Evolutionary conservation across 176 grass and related monocot species (phyloP).

Genomic region (Neostapfia colusana): DNA sequence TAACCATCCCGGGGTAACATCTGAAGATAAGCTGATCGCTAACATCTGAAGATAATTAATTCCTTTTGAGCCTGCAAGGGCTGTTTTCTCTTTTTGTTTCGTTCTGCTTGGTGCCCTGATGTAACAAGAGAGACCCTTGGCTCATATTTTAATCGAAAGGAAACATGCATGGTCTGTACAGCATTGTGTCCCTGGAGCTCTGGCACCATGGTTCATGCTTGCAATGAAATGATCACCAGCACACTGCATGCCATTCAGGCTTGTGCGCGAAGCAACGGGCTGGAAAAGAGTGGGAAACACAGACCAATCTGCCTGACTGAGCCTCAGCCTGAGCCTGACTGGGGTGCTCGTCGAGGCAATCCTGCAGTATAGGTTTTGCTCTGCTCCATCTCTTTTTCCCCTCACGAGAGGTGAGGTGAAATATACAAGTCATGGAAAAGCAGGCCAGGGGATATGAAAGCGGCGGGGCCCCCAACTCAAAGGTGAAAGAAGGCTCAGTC

Average conservation of each 20-base stretch:
- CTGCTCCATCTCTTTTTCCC: too few species aligned
- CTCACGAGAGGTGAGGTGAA: neutral
- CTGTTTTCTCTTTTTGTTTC: neutral
- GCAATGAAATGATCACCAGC: constrained; percentile 43
- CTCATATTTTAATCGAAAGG: constrained; percentile 13
- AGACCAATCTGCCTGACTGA: neutral
- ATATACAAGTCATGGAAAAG: constrained; percentile 35
- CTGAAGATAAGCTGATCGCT: too few species aligned
- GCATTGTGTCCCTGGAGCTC: neutral
- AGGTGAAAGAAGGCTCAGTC: constrained; percentile 4
- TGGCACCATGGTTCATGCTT: constrained; percentile 20
- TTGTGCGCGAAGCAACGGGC: constrained; percentile 51
- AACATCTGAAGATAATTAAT: constrained; percentile 27
- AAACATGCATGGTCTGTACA: constrained; percentile 33
- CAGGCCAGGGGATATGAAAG: constrained; percentile 44
- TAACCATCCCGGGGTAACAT: constrained; percentile 18
- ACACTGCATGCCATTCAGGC: constrained; percentile 14
- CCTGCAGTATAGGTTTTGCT: constrained; percentile 21
- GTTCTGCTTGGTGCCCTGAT: constrained; percentile 14
- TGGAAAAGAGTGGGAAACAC: neutral
- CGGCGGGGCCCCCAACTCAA: constrained; percentile 16
- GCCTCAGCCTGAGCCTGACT: neutral
- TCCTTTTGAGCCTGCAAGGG: constrained; percentile 6
- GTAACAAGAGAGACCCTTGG: constrained; percentile 26
- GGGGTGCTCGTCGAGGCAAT: too few species aligned